Conservation (phyloP, 352 stramenopile species). For the Phytopythium chamaehyphon region DNA sequence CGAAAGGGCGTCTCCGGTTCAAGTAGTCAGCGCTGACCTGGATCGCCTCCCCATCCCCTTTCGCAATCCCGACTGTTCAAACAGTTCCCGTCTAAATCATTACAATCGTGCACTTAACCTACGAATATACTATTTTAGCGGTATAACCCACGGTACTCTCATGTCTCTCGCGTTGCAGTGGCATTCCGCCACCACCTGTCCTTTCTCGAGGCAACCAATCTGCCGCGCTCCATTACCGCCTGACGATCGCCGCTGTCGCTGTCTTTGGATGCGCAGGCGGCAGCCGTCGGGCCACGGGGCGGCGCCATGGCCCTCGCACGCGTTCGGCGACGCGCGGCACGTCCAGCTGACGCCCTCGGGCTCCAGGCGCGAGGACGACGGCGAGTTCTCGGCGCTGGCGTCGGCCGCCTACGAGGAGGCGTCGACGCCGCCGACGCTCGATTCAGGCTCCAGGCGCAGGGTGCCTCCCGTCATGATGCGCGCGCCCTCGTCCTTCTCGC, state of each 20-base stretch:
- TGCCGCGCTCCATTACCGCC: too few relatives aligned
- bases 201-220: neutral
- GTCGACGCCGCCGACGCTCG: constrained; percentile 29
- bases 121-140: too few relatives aligned
- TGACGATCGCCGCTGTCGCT: neutral
- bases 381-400: constrained; percentile 1
- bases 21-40: too few relatives aligned
- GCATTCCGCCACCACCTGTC: too few relatives aligned
- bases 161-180: too few relatives aligned
- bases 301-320: neutral
- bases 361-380: constrained; percentile 5
- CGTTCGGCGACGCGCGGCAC: constrained; percentile 24
- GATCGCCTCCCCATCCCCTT: too few relatives aligned
- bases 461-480: constrained; percentile 8
- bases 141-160: too few relatives aligned
- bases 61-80: too few relatives aligned
- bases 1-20: too few relatives aligned
- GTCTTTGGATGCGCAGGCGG: constrained; percentile 4
- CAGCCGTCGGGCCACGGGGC: constrained; percentile 4
- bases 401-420: constrained; percentile 30
- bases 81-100: too few relatives aligned
- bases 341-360: constrained; percentile 32
- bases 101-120: too few relatives aligned
- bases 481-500: constrained; percentile 10
- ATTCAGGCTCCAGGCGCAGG: constrained; percentile 5